These are phyloP conservation scores for Cryptococcus sp. DNA, from an alignment of 1,284 basidiomycete species.

Conservation along the genomic window DNA sequence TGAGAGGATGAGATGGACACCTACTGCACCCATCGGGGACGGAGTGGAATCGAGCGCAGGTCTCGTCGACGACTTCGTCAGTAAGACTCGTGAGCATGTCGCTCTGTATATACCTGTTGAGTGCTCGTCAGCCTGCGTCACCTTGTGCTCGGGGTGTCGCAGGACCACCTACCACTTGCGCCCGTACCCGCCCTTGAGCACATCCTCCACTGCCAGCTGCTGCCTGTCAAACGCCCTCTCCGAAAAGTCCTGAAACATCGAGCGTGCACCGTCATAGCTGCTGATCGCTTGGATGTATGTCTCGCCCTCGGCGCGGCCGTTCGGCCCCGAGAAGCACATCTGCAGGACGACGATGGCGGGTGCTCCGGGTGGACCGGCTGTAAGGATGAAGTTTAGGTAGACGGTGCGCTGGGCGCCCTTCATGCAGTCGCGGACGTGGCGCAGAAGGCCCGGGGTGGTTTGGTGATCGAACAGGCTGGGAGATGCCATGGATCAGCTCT, in stretches of 20 bases:
- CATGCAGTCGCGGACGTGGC: constrained; percentile 87
- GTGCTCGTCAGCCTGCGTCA: neutral
- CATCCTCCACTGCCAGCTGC: constrained; percentile 84
- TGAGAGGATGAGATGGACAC: constrained; percentile 31
- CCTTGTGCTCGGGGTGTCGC: neutral
- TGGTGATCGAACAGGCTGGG: constrained; percentile 72
- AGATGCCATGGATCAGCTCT: constrained; percentile 4
- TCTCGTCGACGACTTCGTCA: constrained; percentile 78
- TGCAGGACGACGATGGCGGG: constrained; percentile 84
- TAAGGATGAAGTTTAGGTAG: constrained; percentile 83
- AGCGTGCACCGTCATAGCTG: constrained; percentile 70
- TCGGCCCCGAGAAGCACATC: constrained; percentile 74
- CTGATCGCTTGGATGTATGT: constrained; percentile 75
- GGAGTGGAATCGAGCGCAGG: constrained; percentile 71
- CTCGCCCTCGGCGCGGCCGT: constrained; percentile 62
- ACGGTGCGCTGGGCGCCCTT: constrained; percentile 79
- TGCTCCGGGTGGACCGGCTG: constrained; percentile 74
- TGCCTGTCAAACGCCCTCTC: constrained; percentile 83
- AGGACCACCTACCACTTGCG: constrained; percentile 62
- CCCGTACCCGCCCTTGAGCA: constrained; percentile 76
- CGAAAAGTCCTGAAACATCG: constrained; percentile 79
- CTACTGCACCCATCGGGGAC: constrained; percentile 81
- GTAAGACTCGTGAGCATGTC: constrained; percentile 72
- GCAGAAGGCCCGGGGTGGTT: constrained; percentile 79
- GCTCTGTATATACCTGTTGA: constrained; percentile 66